Evolutionary conservation across 2,329 filamentous ascomycete genomes (phyloP).

Genomic region (Pseudogymnoascus sp.): DNA sequence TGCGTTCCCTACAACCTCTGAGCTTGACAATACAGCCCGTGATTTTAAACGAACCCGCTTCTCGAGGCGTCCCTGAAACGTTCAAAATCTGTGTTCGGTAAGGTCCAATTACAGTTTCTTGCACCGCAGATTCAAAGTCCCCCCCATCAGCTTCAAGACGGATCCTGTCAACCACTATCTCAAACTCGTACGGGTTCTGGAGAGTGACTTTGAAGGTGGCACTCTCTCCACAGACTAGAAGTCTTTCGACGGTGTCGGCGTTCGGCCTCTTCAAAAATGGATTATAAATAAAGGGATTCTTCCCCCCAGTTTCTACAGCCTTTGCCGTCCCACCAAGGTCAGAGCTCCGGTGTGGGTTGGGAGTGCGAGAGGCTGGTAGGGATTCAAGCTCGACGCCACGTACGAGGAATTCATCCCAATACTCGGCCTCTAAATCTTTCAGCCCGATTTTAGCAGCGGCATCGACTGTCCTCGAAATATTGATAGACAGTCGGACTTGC

Average conservation of each 20-base stretch:
- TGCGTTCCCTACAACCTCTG: conserved; percentile 70
- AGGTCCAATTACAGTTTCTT: conserved; percentile 65
- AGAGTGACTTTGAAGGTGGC: conserved; percentile 74
- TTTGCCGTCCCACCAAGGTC: conserved; percentile 41
- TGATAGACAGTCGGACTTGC: conserved; percentile 74
- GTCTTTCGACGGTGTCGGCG: conserved; percentile 52
- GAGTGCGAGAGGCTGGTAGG: conserved; percentile 49
- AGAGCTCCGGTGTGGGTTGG: conserved; percentile 55
- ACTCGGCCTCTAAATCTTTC: conserved; percentile 65
- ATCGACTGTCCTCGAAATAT: conserved; percentile 74
- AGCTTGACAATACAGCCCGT: conserved; percentile 75
- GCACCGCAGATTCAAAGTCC: conserved; percentile 59
- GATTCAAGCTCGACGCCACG: conserved; percentile 67
- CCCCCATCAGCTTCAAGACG: conserved; percentile 66
- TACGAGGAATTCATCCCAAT: conserved; percentile 95
- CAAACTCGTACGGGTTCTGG: conserved; percentile 91
- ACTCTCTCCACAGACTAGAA: conserved; percentile 71
- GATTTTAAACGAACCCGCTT: conserved; percentile 62
- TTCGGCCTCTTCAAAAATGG: conserved; percentile 69
- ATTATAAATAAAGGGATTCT: conserved; percentile 90
- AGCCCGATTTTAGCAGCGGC: conserved; percentile 72
- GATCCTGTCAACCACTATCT: conserved; percentile 80
- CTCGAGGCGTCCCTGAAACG: conserved; percentile 60
- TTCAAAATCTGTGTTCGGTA: conserved; percentile 75
- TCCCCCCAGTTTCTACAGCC: conserved; percentile 33